Base-by-base conservation (phyloP, 331 rosid species). In the Cydonia oblonga region DNA sequence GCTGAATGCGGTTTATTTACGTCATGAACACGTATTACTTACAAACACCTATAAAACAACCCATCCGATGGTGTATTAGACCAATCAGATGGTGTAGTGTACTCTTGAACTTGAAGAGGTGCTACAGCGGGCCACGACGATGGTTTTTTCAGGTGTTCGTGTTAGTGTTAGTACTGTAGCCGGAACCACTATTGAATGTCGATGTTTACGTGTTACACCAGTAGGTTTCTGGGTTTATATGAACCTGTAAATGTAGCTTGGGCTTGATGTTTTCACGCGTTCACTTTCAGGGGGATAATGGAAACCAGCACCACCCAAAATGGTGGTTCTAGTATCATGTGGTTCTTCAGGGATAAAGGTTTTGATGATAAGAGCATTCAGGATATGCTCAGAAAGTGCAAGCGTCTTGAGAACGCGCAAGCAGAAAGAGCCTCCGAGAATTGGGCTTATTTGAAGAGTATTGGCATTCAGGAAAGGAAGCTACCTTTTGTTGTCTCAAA, bases 291-390 rank as follows among this genome's bases (percentile, higher is more conserved):
- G 80, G 78, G 76, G 68, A 30, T 23, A 25, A 86, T 89, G 93
- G 88, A 89, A 81, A 68, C 78, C 64, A 74, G 85, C 63, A 76
- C 75, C 82, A 70, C 81, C 78, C 79, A 79, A 59, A 87, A 83
- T 82, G 87, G 77, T 59, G 28, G 88, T 69, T 42, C 81, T 16
- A 67, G 85, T 75, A 80, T 93, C 82, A 84, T 88, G 86, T 90
- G 96, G 97, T 93, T 93, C 87, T 93, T 89, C 73, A 84, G 90
- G 85, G 93, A 91, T 53, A 86, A 81, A 75, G 98, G 96, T 44
- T 91, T 93, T 80, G 98, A 91, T 79, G 98, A 91, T 51, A 84
- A 74, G 78, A 85, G 81, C 61, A 87, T 88, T 22, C 69, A 82
- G 30, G 90, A 84, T 32, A 88, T 91, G 86, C 80, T 93, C 68